phyloP scores from a whole-genome alignment of 1,139 yeast genomes.

The Hyphopichia pseudoburtonii region DNA sequence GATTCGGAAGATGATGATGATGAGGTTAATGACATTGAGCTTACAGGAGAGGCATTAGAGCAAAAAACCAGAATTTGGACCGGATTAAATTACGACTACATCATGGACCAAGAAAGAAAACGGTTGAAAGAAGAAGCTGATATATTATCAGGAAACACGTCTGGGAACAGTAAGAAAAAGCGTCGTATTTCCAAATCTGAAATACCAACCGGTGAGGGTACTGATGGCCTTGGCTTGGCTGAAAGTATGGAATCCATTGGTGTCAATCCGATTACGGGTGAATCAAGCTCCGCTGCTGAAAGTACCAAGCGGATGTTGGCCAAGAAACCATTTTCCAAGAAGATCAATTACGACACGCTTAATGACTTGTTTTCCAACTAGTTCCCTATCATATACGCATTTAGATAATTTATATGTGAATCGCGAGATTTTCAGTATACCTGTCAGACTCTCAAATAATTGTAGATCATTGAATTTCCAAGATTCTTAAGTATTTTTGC shows the following conservation, averaged over 20 bases:
- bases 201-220: constrained; percentile 18
- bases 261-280: constrained; percentile 45
- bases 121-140: constrained; percentile 86
- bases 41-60: constrained; percentile 63
- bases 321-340: constrained; percentile 74
- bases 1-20: constrained; percentile 79
- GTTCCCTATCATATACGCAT: not conserved
- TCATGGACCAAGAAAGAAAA: constrained; percentile 82
- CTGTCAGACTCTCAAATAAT: no score
- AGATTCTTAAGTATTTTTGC: no score
- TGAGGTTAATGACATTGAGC: constrained; percentile 55
- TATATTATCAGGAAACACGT: constrained; percentile 71
- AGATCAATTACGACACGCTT: constrained; percentile 81
- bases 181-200: constrained; percentile 21
- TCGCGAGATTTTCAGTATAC: not conserved
- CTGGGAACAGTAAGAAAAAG: constrained; percentile 45
- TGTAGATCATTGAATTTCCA: no score
- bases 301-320: constrained; percentile 70
- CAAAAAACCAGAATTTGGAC: constrained; percentile 84
- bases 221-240: constrained; percentile 31
- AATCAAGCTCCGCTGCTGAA: constrained; percentile 61
- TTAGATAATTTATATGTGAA: not conserved
- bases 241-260: constrained; percentile 40
- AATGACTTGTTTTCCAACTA: constrained; percentile 52
- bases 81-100: constrained; percentile 80